phyloP scores from a whole-genome alignment of 1,284 basidiomycete species.

The Tranzscheliella williamsii region DNA sequence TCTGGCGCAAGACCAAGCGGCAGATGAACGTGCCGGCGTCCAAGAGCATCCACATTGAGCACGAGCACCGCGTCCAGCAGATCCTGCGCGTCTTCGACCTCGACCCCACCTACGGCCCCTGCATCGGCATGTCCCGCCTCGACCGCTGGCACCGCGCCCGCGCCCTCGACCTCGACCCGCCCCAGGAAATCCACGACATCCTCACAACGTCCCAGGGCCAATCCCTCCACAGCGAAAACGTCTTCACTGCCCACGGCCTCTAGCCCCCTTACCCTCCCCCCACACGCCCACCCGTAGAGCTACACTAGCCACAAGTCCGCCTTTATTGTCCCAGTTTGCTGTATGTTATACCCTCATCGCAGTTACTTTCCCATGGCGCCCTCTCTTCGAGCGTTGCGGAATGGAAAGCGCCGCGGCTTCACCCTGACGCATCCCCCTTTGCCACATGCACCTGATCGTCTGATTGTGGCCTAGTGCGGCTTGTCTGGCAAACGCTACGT shows the following conservation, averaged over 20 bases:
- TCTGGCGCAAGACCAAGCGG: constrained; percentile 47
- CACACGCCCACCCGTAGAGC: too few relatives aligned
- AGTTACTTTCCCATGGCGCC: too few relatives aligned
- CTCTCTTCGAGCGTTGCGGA: too few relatives aligned
- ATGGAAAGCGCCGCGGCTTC: too few relatives aligned
- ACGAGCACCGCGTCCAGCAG: constrained; percentile 51
- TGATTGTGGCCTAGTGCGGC: too few relatives aligned
- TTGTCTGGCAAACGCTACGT: too few relatives aligned
- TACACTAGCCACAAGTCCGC: too few relatives aligned
- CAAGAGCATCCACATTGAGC: constrained; percentile 47
- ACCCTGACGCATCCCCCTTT: too few relatives aligned
- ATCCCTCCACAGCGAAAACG: constrained; percentile 23
- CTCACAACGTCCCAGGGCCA: constrained; percentile 50
- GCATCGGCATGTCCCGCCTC: constrained; percentile 77
- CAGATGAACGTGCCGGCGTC: constrained; percentile 24
- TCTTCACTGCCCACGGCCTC: constrained; percentile 27
- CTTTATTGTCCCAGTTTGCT: too few relatives aligned
- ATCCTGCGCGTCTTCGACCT: constrained; percentile 58
- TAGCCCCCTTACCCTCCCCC: constrained; percentile 2
- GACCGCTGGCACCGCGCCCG: constrained; percentile 86
- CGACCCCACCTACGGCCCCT: constrained; percentile 72
- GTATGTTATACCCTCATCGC: constrained; percentile 25
- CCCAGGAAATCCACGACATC: constrained; percentile 70
- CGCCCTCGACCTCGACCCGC: constrained; percentile 78
- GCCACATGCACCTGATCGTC: too few relatives aligned